Evolutionary conservation across 2,329 filamentous ascomycete species (phyloP), one percentile per base, ranked within the genome.

Genomic region (Plenodomus lindquistii): DNA sequence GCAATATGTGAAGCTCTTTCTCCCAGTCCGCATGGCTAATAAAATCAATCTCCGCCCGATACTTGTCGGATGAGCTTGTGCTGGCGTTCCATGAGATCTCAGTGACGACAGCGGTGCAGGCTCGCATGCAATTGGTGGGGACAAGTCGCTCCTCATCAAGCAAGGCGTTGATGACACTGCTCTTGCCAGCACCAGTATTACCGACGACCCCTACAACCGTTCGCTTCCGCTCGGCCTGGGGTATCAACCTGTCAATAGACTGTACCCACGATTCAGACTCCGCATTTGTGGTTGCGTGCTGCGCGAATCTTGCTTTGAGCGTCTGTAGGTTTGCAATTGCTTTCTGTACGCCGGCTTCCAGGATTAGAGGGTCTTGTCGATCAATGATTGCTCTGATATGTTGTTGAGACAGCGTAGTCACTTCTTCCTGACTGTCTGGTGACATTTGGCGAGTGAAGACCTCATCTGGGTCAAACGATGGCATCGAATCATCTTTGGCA

Each of bases 151-250:
- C 81, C 56, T 86, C 81, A 22, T 85, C 82, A 0, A 86, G 72
- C 27, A 87, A 60, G 0, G 84, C 83, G 57, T 86, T 87, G 63
- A 87, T 85, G 0, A 86, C 72, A 1, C 80, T 83, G 17, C 78
- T 82, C 59, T 87, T 87, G 0, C 84, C 84, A 1, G 81, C 79
- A 0, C 84, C 83, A 0, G 85, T 86, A 44, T 79, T 82, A 1
- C 84, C 84, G 2, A 84, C 78, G 1, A 87, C 79, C 5, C 83
- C 84, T 16, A 86, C 74, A 0, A 85, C 73, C 1, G 75, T 75
- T 15, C 72, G 69, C 10, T 75, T 77, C 20, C 67, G 68, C 4
- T 61, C 60, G 2, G 73, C 69, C 42, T 75, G 72, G 2, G 72
- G 65, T 21, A 71, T 63, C 0, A 81, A 61, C 2, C 71, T 70